Percentiles rank a stretch among this genome's conserved stretches.
Evolutionary conservation across 2,329 filamentous ascomycete genomes (phyloP).

Genomic region (Penicillium sumatraense): DNA sequence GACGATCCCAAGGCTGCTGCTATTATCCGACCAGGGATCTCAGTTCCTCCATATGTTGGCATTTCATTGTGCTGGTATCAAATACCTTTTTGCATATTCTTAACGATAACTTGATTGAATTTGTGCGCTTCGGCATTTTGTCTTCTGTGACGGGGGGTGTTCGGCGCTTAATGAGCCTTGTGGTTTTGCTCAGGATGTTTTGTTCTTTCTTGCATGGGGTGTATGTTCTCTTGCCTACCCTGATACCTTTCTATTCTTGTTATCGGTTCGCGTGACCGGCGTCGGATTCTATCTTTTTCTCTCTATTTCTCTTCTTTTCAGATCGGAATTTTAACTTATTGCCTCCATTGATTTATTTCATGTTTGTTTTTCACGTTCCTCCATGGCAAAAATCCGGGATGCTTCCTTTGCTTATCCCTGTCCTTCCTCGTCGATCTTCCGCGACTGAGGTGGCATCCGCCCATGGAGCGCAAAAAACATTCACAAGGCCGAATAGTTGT

Average conservation of each 20-base stretch:
- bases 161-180: constrained; percentile 36
- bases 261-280: constrained; percentile 29
- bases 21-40: constrained; percentile 28
- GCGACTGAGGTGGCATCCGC: background rate
- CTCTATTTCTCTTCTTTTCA: constrained; percentile 24
- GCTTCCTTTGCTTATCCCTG: background rate
- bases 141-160: constrained; percentile 38
- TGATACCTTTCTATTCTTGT: constrained; percentile 37
- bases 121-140: constrained; percentile 42
- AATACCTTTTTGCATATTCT: constrained; percentile 45
- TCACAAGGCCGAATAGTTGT: constrained; percentile 1
- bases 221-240: constrained; percentile 29
- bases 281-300: constrained; percentile 30
- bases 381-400: constrained; percentile 1
- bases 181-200: constrained; percentile 27
- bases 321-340: constrained; percentile 30
- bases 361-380: constrained; percentile 7
- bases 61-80: constrained; percentile 48
- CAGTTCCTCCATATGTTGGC: constrained; percentile 44
- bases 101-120: constrained; percentile 41
- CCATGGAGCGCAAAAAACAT: background rate
- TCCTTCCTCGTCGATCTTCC: background rate
- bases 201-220: constrained; percentile 26
- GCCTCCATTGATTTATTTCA: constrained; percentile 16
- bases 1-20: constrained; percentile 28